Percentiles rank a stretch among this genome's conserved stretches.
phyloP scores from a whole-genome alignment of 31 red algal genomes.

The Asparagopsis taxiformis region DNA sequence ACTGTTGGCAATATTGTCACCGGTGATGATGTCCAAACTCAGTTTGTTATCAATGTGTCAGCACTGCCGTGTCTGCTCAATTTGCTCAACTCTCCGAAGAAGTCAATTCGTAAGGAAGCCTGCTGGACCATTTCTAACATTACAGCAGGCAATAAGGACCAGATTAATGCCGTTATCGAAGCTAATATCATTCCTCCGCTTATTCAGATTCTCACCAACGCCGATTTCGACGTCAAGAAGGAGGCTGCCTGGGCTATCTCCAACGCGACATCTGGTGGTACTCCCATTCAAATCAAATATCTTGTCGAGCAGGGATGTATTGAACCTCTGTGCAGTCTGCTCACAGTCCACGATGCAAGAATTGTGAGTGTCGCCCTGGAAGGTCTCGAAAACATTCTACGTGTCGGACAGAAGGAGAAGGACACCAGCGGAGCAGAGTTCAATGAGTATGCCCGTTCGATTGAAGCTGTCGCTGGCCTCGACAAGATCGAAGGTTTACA shows the following conservation, averaged over 20 bases:
- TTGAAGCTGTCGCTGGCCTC: conserved; percentile 89
- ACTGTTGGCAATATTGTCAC: conserved; percentile 97
- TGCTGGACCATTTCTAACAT: conserved; percentile 99
- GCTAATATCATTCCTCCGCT: conserved; percentile 83
- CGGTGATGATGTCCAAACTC: conserved; percentile 94
- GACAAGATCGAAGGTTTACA: conserved; percentile 92
- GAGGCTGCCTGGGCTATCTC: conserved; percentile 95
- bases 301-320: conserved; percentile 88
- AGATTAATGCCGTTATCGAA: conserved; percentile 87
- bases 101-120: conserved; percentile 96
- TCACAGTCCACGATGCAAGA: conserved; percentile 70
- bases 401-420: conserved; percentile 76
- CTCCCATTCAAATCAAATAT: conserved; percentile 66
- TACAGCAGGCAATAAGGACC: conserved; percentile 92
- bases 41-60: conserved; percentile 84
- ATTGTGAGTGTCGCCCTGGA: conserved; percentile 93
- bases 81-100: conserved; percentile 85
- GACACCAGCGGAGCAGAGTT: conserved; percentile 38
- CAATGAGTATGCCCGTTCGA: conserved; percentile 80
- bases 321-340: conserved; percentile 86
- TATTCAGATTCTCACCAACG: conserved; percentile 65
- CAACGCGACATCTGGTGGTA: conserved; percentile 94
- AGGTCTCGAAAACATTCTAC: conserved; percentile 91
- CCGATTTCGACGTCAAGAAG: conserved; percentile 95
- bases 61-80: conserved; percentile 67